A percentile compares a stretch with the other conserved stretches of the same genome.
These are phyloP conservation scores for Pseudozyma pruni DNA, from an alignment of 1,284 basidiomycete species.

Conservation along the genomic window DNA sequence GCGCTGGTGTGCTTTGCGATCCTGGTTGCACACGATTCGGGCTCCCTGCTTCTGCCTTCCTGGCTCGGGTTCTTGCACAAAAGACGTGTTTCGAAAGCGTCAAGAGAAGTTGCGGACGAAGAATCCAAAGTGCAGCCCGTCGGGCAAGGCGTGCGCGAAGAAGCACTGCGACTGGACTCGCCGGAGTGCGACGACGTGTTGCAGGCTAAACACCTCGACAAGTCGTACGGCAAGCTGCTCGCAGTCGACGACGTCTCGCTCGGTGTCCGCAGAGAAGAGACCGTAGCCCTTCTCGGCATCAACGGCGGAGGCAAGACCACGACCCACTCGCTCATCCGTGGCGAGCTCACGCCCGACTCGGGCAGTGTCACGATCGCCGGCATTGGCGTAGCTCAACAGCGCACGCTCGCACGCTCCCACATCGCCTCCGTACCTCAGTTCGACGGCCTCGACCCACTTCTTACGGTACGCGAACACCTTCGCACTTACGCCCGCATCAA, in stretches of 20 bases:
- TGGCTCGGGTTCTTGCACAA: slow-evolving; percentile 15
- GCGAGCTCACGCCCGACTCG: slow-evolving; percentile 28
- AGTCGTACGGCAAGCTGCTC: slow-evolving; percentile 73
- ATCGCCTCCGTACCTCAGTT: slow-evolving; percentile 74
- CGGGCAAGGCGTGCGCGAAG: slow-evolving; percentile 72
- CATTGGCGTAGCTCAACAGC: slow-evolving; percentile 22
- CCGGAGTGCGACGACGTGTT: slow-evolving; percentile 72
- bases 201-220: slow-evolving; percentile 76
- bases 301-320: slow-evolving; percentile 83
- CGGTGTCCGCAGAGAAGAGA: slow-evolving; percentile 75
- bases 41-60: slow-evolving; percentile 51
- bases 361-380: slow-evolving; percentile 38
- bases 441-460: slow-evolving; percentile 80
- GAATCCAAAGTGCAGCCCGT: slow-evolving; percentile 16
- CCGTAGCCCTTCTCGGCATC: slow-evolving; percentile 80
- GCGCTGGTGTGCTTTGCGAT: slow-evolving; percentile 72
- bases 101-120: slow-evolving; percentile 3
- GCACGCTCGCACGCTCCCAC: slow-evolving; percentile 33
- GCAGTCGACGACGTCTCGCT: slow-evolving; percentile 81
- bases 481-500: slow-evolving; percentile 70
- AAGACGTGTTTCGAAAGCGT: not conserved
- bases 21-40: slow-evolving; percentile 76
- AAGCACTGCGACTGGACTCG: slow-evolving; percentile 72
- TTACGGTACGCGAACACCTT: slow-evolving; percentile 81
- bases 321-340: slow-evolving; percentile 37